Base-by-base conservation (phyloP, 192 early-diverging fungal genomes). In the Linnemannia exigua region DNA sequence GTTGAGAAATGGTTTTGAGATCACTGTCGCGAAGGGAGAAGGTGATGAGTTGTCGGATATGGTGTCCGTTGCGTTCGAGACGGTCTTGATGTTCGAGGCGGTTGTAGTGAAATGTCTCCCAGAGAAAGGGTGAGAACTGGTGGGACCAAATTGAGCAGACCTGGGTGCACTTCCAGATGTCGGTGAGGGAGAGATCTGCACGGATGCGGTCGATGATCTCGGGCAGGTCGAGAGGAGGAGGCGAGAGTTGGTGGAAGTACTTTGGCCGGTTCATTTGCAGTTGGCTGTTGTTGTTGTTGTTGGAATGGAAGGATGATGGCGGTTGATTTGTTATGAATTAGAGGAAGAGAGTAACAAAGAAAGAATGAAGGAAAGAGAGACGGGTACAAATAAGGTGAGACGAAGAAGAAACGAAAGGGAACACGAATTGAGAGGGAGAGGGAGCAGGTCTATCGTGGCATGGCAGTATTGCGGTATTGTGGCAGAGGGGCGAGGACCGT, bases 101-200 rank as follows among this genome's bases (percentile, higher is more conserved):
- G 67, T 66, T 74, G 41, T 48, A 81, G 37, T 70, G 71, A 12
- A 63, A 14, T 9, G 54, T 25, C 19, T 81, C 74, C 74, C 80
- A 81, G 72, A 81, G 67, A n/a, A 81, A 81, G 1, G 74, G 74
- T 22, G 16, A 19, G 48, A 81, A 81, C 51, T 67, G 50, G 25
- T 25, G 31, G n/a, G 47, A 35, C 80, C 80, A 81, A 6, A 48
- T 72, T 20, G n/a, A 17, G 68, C 35, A 81, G 25, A 81, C 69
- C 35, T 58, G 66, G 25, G 28, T 71, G 48, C 80, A 81, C 47
- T 76, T 81, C 33, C 67, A 33, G 28, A 81, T 19, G 31, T 81
- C 80, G 8, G 52, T 14, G 17, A 48, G 2, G 4, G 74, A 38
- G 8, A 81, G 69, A 33, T 71, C 22, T 1, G 67, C 47, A 3